Percentiles rank a stretch among this genome's conserved stretches.
These are phyloP conservation scores for Pyricularia pennisetigena DNA, from an alignment of 2,329 filamentous ascomycete species.

Conservation along the genomic window DNA sequence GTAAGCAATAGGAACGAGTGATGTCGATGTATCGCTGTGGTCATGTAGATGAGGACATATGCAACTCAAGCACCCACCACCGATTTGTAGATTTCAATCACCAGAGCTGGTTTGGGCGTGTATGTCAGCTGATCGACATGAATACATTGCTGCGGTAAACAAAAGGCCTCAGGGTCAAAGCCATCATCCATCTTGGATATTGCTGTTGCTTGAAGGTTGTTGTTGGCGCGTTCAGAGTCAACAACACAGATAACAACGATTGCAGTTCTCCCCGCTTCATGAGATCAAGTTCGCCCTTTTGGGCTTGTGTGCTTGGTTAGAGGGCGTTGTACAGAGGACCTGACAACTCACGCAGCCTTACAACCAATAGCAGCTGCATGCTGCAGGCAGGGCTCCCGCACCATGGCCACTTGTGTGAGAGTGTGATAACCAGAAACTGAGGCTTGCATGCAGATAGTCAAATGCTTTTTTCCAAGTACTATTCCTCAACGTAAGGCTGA, in stretches of 20 bases:
- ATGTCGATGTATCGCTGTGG: neutral
- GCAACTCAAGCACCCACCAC: neutral
- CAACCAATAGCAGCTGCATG: neutral
- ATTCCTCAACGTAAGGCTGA: neutral
- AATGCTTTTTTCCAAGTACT: neutral
- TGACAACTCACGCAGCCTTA: neutral
- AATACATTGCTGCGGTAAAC: neutral
- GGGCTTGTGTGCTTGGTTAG: neutral
- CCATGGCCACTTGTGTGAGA: neutral
- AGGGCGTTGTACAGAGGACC: neutral
- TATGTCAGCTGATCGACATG: neutral
- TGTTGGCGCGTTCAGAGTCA: neutral
- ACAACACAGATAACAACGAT: neutral
- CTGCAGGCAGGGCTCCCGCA: neutral
- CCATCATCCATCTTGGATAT: neutral
- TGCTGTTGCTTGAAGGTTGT: neutral
- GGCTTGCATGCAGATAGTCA: neutral
- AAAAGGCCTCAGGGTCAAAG: neutral
- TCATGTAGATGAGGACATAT: neutral
- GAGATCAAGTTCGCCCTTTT: neutral
- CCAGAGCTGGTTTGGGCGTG: neutral
- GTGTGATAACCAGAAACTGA: neutral
- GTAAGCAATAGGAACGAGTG: neutral
- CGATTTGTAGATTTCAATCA: neutral
- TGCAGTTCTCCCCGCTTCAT: neutral